phyloP scores from a whole-genome alignment of 306 rosid genomes.

The Argentina anserina region DNA sequence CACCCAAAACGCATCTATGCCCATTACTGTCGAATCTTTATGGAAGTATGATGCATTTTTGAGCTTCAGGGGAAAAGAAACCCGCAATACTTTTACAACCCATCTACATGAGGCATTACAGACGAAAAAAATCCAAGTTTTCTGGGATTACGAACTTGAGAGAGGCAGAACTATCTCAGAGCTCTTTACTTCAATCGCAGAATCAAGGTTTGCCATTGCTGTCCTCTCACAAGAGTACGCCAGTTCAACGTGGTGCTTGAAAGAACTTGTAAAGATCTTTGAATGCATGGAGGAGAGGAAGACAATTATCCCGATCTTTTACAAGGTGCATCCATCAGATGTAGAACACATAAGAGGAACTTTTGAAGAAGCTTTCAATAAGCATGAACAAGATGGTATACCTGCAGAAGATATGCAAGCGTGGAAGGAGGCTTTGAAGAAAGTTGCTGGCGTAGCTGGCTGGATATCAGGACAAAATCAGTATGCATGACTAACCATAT shows the following conservation, averaged over 20 bases:
- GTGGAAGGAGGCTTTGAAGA: not conserved
- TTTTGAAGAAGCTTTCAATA: slow-evolving; percentile 2
- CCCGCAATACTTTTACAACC: not conserved
- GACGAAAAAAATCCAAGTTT: not conserved
- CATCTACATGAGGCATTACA: not conserved
- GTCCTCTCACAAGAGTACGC: not conserved
- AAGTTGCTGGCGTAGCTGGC: not conserved
- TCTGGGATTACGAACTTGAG: not conserved
- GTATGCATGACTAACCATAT: not conserved
- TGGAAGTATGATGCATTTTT: not conserved
- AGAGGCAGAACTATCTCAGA: not conserved
- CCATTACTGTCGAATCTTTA: not conserved
- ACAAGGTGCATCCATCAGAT: slow-evolving; percentile 5
- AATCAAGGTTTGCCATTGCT: not conserved
- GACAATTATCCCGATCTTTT: slow-evolving; percentile 12
- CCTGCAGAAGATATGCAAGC: not conserved
- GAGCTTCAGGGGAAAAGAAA: slow-evolving; percentile 11
- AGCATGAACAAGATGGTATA: not conserved
- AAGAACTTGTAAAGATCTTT: not conserved
- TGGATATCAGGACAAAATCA: not conserved
- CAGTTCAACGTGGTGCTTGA: not conserved
- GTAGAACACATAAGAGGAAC: not conserved
- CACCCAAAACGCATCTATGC: not conserved
- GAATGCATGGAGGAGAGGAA: not conserved
- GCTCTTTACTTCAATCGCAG: not conserved